Evolutionary conservation across 495 filamentous ascomycete genomes (phyloP).

Genomic region (Thermochaetoides thermophila): DNA sequence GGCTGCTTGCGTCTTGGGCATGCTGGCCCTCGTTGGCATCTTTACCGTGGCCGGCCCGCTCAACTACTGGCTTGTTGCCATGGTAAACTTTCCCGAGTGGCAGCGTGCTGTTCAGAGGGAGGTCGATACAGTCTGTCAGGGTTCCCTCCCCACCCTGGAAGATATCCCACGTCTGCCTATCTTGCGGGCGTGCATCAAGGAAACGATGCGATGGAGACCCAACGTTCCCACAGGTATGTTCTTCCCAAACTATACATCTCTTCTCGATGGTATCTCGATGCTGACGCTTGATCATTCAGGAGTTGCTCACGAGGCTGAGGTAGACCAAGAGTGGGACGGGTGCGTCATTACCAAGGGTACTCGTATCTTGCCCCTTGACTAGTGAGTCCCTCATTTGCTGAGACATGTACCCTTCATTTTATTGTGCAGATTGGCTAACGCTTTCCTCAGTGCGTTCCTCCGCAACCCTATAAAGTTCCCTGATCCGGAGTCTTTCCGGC

Average conservation of each 20-base stretch:
- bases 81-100: constrained; percentile 28
- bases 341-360: constrained; percentile 31
- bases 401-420: neutral
- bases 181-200: constrained; percentile 36
- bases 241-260: neutral
- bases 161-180: constrained; percentile 28
- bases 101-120: constrained; percentile 33
- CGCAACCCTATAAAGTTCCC: constrained; percentile 33
- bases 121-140: constrained; percentile 34
- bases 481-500: constrained; percentile 35
- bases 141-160: constrained; percentile 25
- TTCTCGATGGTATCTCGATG: too few species aligned
- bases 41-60: constrained; percentile 29
- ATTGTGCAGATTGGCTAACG: constrained; percentile 4
- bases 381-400: constrained; percentile 12
- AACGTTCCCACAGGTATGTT: constrained; percentile 27
- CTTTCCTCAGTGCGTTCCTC: constrained; percentile 19
- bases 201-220: constrained; percentile 39
- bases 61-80: constrained; percentile 26
- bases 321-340: constrained; percentile 29
- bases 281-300: too few species aligned
- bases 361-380: constrained; percentile 36
- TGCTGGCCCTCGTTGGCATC: constrained; percentile 30
- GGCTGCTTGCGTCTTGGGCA: constrained; percentile 25
- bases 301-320: constrained; percentile 28